Conservation (phyloP, 2,329 filamentous ascomycete genomes). For the Fusarium equiseti region DNA sequence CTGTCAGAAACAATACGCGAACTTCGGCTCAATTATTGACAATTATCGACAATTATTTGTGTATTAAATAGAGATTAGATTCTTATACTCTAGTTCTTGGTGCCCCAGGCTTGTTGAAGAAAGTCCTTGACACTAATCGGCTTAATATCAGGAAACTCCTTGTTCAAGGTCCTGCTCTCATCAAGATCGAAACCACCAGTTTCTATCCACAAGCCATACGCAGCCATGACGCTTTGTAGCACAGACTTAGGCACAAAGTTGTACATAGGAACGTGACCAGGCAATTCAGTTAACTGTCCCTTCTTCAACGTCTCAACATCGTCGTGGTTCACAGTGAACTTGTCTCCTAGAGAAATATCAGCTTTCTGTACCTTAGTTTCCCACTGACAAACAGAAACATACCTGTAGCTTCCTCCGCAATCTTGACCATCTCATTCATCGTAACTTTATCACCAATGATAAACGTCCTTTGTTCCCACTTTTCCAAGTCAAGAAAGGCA, state of each 20-base stretch:
- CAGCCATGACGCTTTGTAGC: background rate
- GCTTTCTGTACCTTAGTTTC: accelerated
- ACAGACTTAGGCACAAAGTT: conserved; percentile 2
- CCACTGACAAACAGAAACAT: accelerated
- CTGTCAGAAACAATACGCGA: background rate
- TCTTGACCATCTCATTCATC: background rate
- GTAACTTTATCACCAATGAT: conserved; percentile 19
- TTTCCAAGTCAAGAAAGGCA: background rate
- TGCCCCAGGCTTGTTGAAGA: background rate
- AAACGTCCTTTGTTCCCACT: conserved; percentile 12
- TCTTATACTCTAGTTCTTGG: background rate
- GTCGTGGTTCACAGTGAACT: conserved; percentile 11
- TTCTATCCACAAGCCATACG: background rate
- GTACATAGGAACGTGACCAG: conserved; percentile 4
- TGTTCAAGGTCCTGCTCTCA: background rate
- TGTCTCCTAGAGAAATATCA: background rate
- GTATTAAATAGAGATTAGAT: background rate
- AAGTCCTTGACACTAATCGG: background rate
- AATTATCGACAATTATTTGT: no score
- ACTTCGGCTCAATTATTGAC: accelerated
- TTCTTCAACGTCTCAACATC: background rate
- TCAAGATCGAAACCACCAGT: conserved; percentile 1
- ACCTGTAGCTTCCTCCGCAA: conserved; percentile 14
- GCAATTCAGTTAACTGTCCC: conserved; percentile 13
- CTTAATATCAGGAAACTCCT: conserved; percentile 4